phyloP scores from a whole-genome alignment of 2,329 filamentous ascomycete genomes.

The Arthrinium phaeospermum region DNA sequence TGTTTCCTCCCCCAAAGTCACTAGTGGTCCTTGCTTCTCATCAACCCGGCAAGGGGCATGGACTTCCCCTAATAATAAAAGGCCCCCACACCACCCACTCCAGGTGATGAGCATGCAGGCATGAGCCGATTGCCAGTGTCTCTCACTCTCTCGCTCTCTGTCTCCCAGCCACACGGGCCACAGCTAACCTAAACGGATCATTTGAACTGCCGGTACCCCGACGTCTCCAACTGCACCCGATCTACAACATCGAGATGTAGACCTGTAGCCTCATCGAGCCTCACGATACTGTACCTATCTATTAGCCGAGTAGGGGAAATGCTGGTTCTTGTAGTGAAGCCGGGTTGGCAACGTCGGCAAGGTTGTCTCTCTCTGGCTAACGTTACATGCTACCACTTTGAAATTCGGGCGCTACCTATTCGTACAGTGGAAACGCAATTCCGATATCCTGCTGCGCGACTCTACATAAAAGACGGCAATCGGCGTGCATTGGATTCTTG shows the following conservation, averaged over 20 bases:
- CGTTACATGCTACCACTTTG: too few species aligned
- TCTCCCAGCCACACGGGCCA: background rate
- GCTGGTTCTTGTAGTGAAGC: too few species aligned
- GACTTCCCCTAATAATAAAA: slow-evolving; percentile 16
- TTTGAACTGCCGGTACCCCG: slow-evolving; percentile 5
- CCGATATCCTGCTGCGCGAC: too few species aligned
- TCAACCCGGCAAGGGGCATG: slow-evolving; percentile 4
- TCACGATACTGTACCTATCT: too few species aligned
- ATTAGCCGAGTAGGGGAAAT: too few species aligned
- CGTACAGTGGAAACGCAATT: too few species aligned
- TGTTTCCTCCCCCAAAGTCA: slow-evolving; percentile 16
- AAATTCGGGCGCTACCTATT: too few species aligned
- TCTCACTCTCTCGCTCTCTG: background rate
- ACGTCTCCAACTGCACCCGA: background rate
- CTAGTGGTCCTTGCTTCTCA: slow-evolving; percentile 3
- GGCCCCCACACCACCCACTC: slow-evolving; percentile 5
- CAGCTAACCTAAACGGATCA: background rate
- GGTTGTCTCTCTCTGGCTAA: too few species aligned
- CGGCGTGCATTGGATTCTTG: too few species aligned
- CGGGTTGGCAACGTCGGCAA: too few species aligned
- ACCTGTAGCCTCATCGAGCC: too few species aligned
- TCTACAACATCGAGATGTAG: background rate
- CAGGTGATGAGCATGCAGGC: slow-evolving; percentile 7
- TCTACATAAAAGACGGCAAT: too few species aligned
- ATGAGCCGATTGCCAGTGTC: slow-evolving; percentile 6